Evolutionary conservation across 495 filamentous ascomycete species (phyloP).

Genomic region (Parmelia sp.): DNA sequence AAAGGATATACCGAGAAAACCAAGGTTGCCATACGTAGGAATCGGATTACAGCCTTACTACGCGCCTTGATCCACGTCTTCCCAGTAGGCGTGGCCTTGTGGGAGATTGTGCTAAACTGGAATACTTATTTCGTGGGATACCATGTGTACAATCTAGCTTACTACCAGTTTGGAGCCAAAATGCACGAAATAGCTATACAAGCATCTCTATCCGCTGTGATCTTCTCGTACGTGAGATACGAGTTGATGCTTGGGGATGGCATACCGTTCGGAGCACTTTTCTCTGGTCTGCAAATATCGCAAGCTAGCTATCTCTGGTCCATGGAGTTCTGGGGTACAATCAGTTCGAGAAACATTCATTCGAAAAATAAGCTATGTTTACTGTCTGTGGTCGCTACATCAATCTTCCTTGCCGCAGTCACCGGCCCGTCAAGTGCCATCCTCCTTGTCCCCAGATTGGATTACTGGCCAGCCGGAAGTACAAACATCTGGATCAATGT

Average conservation of each 20-base stretch:
- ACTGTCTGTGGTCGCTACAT: slow-evolving; percentile 2
- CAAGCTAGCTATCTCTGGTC: slow-evolving; percentile 30
- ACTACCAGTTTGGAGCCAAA: slow-evolving; percentile 28
- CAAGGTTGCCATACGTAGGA: slow-evolving; percentile 19
- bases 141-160: slow-evolving; percentile 19
- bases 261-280: slow-evolving; percentile 24
- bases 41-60: slow-evolving; percentile 10
- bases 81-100: slow-evolving; percentile 19
- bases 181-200: slow-evolving; percentile 28
- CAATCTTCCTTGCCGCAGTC: slow-evolving; percentile 21
- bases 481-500: slow-evolving; percentile 29
- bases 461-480: slow-evolving; percentile 26
- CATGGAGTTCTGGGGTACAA: slow-evolving; percentile 25
- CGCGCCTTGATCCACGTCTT: slow-evolving; percentile 18
- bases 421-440: slow-evolving; percentile 28
- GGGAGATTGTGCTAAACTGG: slow-evolving; percentile 23
- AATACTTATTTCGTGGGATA: slow-evolving; percentile 22
- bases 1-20: slow-evolving; percentile 16
- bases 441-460: slow-evolving; percentile 22
- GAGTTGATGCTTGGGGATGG: slow-evolving; percentile 17
- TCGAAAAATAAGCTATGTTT: not conserved
- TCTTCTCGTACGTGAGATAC: slow-evolving; percentile 24
- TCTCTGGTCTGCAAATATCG: slow-evolving; percentile 25
- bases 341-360: not conserved
- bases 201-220: slow-evolving; percentile 24